These are phyloP conservation scores for Trifolium pratense DNA, from an alignment of 306 rosid genomes.

Conservation along the genomic window DNA sequence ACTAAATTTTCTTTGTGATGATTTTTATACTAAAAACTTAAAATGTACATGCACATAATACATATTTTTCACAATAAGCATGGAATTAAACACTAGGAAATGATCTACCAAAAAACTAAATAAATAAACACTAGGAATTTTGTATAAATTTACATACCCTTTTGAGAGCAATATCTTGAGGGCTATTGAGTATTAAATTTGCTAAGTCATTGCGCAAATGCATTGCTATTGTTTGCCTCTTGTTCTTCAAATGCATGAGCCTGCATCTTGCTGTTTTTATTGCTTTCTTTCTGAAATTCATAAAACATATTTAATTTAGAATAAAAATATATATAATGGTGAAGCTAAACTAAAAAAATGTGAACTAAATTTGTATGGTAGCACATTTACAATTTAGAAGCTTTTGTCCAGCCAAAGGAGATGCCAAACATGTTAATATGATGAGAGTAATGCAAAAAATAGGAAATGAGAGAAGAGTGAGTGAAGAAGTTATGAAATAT, in stretches of 20 bases:
- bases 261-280: conserved; percentile 10
- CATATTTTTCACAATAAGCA: neutral
- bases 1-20: neutral
- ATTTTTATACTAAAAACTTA: neutral
- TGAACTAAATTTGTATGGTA: neutral
- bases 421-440: neutral
- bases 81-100: neutral
- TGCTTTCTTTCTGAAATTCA: neutral
- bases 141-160: neutral
- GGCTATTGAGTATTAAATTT: neutral
- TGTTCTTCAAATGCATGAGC: neutral
- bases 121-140: neutral
- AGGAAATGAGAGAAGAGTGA: neutral
- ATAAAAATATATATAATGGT: neutral
- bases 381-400: neutral
- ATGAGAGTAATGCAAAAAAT: neutral
- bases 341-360: neutral
- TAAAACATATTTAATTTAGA: neutral
- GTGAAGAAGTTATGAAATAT: neutral
- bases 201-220: neutral
- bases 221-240: conserved; percentile 12
- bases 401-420: conserved; percentile 6
- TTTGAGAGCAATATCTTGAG: neutral
- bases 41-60: neutral
- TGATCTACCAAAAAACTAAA: no score